Evolutionary conservation across 495 filamentous ascomycete genomes (phyloP), one percentile per base, ranked within the genome.

Genomic region (Aspergillus homomorphus): DNA sequence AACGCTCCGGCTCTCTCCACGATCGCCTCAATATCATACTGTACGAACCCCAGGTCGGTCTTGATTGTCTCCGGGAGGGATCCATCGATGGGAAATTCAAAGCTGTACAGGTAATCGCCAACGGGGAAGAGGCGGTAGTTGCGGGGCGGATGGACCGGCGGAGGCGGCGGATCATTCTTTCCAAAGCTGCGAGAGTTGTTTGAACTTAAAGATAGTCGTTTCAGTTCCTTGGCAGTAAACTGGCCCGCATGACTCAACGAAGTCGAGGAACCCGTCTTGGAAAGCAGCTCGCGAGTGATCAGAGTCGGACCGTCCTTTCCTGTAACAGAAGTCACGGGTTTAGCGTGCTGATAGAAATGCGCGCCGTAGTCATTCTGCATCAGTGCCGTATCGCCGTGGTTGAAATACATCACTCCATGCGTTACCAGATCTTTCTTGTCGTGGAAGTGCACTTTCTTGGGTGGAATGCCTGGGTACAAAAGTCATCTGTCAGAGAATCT

Each of bases 1-100:
- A 98, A 98, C 4, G 93, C 89, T 2, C 95, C 95, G 2, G 92
- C 85, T 54, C 94, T 86, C 73, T 96, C 93, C 8, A 98, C 87
- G 26, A 84, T 82, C 1, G 90, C 89, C 65, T 98, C 92, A 45
- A 98, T 74, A 62, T 95, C 88, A 77, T 96, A 98, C 57, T 84
- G 87, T 1, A 98, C 92, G 21, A 80, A 89, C 7, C 92, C 94
- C 20, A 96, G 84, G 49, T 94, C 94, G 6, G 95, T 87, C 62
- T 89, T 88, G 38, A 94, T 94, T 0, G 92, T 96, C 71, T 98
- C 94, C 6, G 95, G 90, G 45, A 96, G 80, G 54, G 89, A 89
- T 61, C 91, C 91, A 67, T 98, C 94, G 56, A 98, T 86, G 12
- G 93, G 92, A 38, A 98, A 81, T 69, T 98, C 94, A 60, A 98